Conservation (phyloP, 441 rosid genomes). For the Flueggea neowawraea region DNA sequence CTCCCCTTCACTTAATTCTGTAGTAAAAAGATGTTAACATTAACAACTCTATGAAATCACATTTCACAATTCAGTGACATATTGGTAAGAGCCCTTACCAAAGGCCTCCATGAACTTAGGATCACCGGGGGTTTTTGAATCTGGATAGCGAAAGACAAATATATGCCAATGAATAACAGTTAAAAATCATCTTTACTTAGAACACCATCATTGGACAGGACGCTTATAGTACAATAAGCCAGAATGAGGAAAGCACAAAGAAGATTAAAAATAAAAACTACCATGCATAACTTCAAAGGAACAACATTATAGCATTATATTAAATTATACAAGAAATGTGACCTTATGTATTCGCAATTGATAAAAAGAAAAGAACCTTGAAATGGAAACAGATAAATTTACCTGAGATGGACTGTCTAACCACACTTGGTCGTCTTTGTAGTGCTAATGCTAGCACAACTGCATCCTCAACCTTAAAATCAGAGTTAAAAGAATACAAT, state of each 20-base stretch:
- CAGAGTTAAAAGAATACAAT: constrained; percentile 8
- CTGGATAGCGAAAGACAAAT: constrained; percentile 37
- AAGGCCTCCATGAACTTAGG: constrained; percentile 66
- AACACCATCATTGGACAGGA: not conserved
- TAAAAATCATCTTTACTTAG: not conserved
- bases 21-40: constrained; percentile 15
- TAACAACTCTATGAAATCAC: not conserved
- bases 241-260: not conserved
- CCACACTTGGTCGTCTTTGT: constrained; percentile 54
- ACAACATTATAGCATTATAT: no score
- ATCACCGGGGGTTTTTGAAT: constrained; percentile 54
- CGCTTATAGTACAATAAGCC: not conserved
- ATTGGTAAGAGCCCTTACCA: constrained; percentile 46
- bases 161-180: not conserved
- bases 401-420: constrained; percentile 47
- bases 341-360: constrained; percentile 4
- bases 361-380: not conserved
- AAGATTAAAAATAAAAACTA: not conserved
- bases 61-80: constrained; percentile 1
- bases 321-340: not conserved
- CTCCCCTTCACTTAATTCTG: constrained; percentile 78
- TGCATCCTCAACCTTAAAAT: constrained; percentile 87
- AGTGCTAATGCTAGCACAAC: constrained; percentile 66
- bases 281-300: not conserved
- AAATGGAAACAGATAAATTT: constrained; percentile 8